Conservation (phyloP, 805 yeast genomes). For the Suhomyces vadensis region DNA sequence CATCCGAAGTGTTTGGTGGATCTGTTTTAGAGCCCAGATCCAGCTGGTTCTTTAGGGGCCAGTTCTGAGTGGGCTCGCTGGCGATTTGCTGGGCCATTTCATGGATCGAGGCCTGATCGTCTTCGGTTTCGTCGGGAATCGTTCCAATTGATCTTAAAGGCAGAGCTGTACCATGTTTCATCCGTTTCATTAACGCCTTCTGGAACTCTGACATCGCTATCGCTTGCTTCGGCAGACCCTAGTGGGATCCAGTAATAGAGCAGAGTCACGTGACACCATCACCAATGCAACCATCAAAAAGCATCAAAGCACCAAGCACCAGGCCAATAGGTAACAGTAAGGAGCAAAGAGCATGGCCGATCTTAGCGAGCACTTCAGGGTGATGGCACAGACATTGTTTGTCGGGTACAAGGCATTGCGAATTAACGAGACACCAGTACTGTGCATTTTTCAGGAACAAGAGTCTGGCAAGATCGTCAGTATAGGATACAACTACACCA, state of each 20-base stretch:
- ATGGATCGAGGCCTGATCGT: neutral
- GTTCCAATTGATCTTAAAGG: neutral
- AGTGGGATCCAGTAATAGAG: neutral
- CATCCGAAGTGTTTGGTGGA: neutral
- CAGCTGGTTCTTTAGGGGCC: neutral
- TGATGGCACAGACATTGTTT: slow-evolving; percentile 53
- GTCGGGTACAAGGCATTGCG: slow-evolving; percentile 66
- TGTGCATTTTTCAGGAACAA: slow-evolving; percentile 59
- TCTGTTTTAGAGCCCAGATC: neutral
- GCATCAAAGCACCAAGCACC: neutral
- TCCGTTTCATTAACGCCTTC: slow-evolving; percentile 9
- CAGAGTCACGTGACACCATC: neutral
- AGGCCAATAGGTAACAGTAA: neutral
- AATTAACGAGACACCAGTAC: slow-evolving; percentile 80
- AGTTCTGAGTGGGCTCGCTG: neutral
- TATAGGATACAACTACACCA: slow-evolving; percentile 83
- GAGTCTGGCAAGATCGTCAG: slow-evolving; percentile 54
- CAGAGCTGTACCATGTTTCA: slow-evolving; percentile 3
- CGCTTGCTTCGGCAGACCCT: neutral
- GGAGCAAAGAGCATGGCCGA: slow-evolving; percentile 5
- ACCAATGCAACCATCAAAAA: neutral
- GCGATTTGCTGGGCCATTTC: slow-evolving; percentile 2
- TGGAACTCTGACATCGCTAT: slow-evolving; percentile 17
- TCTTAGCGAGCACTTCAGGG: slow-evolving; percentile 27
- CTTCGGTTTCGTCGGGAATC: neutral